Conservation (phyloP, 176 grass and related monocot species). For the Zizania latifolia region DNA sequence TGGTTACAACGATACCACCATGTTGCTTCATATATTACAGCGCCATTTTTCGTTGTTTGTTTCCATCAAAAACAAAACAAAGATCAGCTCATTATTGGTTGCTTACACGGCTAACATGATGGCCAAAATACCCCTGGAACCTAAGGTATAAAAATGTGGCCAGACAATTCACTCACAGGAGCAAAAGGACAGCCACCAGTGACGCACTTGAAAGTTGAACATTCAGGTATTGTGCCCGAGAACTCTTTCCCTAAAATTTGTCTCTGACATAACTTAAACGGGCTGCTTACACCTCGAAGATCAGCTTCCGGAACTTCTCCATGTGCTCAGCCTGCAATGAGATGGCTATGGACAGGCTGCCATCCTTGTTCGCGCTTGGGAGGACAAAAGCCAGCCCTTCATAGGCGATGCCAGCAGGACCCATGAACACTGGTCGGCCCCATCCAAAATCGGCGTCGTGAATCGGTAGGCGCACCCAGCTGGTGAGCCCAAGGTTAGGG, state of each 20-base stretch:
- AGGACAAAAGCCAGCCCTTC: constrained; percentile 79
- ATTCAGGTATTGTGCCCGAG: not conserved
- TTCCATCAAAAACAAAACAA: not conserved
- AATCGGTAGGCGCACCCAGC: constrained; percentile 85
- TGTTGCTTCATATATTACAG: not conserved
- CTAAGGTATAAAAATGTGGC: not conserved
- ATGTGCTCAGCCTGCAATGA: constrained; percentile 84
- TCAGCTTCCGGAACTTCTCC: constrained; percentile 75
- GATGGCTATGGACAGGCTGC: constrained; percentile 66
- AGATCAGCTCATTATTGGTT: not conserved
- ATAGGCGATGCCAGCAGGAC: constrained; percentile 70
- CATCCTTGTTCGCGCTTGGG: constrained; percentile 54
- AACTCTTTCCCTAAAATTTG: constrained; percentile 11
- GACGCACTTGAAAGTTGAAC: not conserved
- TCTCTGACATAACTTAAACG: not conserved
- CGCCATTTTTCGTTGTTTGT: not conserved
- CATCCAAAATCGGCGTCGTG: constrained; percentile 80
- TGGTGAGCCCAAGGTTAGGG: constrained; percentile 79
- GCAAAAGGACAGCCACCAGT: not conserved
- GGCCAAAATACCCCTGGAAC: constrained; percentile 9
- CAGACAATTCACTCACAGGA: not conserved
- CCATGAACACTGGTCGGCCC: constrained; percentile 88
- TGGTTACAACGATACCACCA: not conserved
- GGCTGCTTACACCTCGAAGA: constrained; percentile 35
- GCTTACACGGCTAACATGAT: not conserved